Evolutionary conservation across 257 asterid genomes (phyloP), one percentile per base, ranked within the genome.

Genomic region (Solanum tacnaense): DNA sequence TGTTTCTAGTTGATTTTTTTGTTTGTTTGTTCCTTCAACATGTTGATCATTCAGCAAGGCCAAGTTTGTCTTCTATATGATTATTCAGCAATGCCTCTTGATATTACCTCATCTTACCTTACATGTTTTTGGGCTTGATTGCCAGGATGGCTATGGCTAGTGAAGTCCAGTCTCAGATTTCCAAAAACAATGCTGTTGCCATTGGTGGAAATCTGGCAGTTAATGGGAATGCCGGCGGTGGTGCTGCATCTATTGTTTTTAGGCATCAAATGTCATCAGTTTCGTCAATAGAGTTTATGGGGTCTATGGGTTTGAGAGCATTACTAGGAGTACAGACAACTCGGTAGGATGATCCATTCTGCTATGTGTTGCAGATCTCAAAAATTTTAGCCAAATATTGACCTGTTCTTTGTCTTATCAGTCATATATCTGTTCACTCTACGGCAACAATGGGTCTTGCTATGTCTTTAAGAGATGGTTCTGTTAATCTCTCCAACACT

Each of bases 141-240:
- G 89, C 44, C 95, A 97, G 99, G 92, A 95, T 97, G 99, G 97
- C 91, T 87, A 94, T 97, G 98, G 96, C 97, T 36, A 97, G 95
- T 92, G 97, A 96, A 93, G 92, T 94, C 84, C 98, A 95, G 56
- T 94, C 99, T 79, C 94, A 92, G 89, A 65, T 96, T 89, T 96
- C 99, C 20, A 92, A 96, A 92, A 88, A 67, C 83, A 92, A 90
- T 90, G 91, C 92, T 89, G 93, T 97, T 89, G 91, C 93, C 79
- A 78, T 97, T 68, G 98, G 98, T 38, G 99, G 99, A 89, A 96
- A 93, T 92, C 87, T 96, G 93, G 98, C 94, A 9, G 98, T 94
- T 87, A 89, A 90, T 89, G 92, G 92, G 46, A 89, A 91, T 88
- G 89, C 95, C 27, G 99, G 99, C 71, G 96, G 93, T 73, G 99